Evolutionary conservation across 2,329 filamentous ascomycete genomes (phyloP).

Genomic region (Nannizzia gypsea): DNA sequence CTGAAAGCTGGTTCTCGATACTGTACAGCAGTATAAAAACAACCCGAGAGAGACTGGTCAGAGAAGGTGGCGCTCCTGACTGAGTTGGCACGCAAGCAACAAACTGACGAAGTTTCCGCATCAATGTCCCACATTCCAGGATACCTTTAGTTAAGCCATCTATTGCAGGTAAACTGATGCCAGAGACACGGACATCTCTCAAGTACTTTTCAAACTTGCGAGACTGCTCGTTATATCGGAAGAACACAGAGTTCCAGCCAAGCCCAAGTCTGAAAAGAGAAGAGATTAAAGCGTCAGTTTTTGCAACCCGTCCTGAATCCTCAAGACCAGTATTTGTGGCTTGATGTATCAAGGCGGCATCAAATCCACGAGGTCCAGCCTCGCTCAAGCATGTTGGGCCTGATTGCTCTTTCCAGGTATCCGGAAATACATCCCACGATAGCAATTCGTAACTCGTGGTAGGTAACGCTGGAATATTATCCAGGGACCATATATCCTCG

Average conservation of each 20-base stretch:
- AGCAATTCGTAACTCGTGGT: slow-evolving; percentile 17
- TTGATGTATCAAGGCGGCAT: slow-evolving; percentile 26
- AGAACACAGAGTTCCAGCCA: slow-evolving; percentile 35
- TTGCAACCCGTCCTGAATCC: slow-evolving; percentile 23
- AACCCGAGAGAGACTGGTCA: slow-evolving; percentile 27
- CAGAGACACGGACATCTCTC: slow-evolving; percentile 38
- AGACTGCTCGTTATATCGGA: slow-evolving; percentile 28
- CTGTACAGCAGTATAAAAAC: slow-evolving; percentile 26
- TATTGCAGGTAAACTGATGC: slow-evolving; percentile 37
- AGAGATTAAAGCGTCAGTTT: slow-evolving; percentile 28
- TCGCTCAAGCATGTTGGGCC: slow-evolving; percentile 35
- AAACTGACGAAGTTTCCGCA: slow-evolving; percentile 29
- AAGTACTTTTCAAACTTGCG: slow-evolving; percentile 32
- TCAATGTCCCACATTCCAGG: slow-evolving; percentile 26
- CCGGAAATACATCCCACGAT: slow-evolving; percentile 34
- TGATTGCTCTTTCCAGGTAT: slow-evolving; percentile 23
- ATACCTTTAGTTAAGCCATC: slow-evolving; percentile 23
- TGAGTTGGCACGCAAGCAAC: slow-evolving; percentile 20
- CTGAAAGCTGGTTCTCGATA: slow-evolving; percentile 27
- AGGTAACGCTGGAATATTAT: slow-evolving; percentile 15
- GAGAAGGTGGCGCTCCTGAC: slow-evolving; percentile 20
- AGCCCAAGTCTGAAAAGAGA: slow-evolving; percentile 32
- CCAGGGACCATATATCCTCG: slow-evolving; percentile 28
- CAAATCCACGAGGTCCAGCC: slow-evolving; percentile 30
- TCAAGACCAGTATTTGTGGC: slow-evolving; percentile 15